phyloP scores from a whole-genome alignment of 805 yeast species.

The Wickerhamiella azymoides region DNA sequence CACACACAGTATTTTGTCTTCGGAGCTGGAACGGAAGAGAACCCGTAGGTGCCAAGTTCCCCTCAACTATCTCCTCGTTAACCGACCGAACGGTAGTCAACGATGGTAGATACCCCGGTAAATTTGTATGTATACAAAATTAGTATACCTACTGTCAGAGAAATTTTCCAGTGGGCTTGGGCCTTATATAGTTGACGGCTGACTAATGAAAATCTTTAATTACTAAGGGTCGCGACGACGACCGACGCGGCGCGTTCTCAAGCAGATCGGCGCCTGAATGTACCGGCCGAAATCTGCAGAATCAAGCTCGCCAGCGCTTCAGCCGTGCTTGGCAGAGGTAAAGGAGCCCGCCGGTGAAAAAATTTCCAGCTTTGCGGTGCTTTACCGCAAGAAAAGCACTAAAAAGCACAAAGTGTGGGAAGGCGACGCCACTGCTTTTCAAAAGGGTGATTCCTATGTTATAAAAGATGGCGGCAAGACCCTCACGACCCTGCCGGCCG shows the following conservation, averaged over 20 bases:
- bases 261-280: background rate
- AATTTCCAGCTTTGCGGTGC: constrained; percentile 23
- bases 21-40: constrained; percentile 30
- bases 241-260: too few species aligned
- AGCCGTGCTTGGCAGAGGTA: background rate
- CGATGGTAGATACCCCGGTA: constrained; percentile 18
- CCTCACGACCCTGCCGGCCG: constrained; percentile 20
- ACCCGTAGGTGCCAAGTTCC: constrained; percentile 22
- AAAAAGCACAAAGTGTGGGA: constrained; percentile 92
- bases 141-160: constrained; percentile 22
- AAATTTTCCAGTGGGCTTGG: constrained; percentile 4
- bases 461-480: constrained; percentile 20
- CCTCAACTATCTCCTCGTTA: constrained; percentile 18
- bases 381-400: constrained; percentile 57
- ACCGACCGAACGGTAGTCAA: constrained; percentile 14
- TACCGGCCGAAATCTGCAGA: background rate
- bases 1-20: constrained; percentile 22
- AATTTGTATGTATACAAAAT: constrained; percentile 18
- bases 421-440: constrained; percentile 63
- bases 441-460: constrained; percentile 12
- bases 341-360: too few species aligned
- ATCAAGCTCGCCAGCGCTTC: background rate
- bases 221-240: too few species aligned
- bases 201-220: background rate
- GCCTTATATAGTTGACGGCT: constrained; percentile 6